phyloP scores from a whole-genome alignment of 805 yeast genomes.

The Suhomyces canberraensis region DNA sequence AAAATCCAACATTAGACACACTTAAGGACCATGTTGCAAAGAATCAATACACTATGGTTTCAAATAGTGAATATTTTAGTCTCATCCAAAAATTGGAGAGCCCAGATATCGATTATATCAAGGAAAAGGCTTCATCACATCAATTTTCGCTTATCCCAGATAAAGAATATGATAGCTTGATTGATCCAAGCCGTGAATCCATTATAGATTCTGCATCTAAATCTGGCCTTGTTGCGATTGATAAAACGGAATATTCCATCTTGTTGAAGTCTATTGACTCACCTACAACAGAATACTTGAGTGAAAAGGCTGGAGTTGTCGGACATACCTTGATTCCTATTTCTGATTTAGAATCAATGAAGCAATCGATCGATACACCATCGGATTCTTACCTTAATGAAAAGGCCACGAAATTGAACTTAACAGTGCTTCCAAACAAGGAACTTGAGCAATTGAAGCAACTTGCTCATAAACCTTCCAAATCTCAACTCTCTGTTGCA shows the following conservation, averaged over 20 bases:
- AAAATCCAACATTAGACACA: constrained; percentile 9
- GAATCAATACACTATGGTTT: background rate
- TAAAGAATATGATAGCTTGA: constrained; percentile 11
- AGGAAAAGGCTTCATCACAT: constrained; percentile 13
- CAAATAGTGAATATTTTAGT: constrained; percentile 2
- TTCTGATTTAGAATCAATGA: constrained; percentile 5
- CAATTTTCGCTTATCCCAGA: constrained; percentile 8
- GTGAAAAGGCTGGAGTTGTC: constrained; percentile 2
- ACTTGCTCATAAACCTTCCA: constrained; percentile 12
- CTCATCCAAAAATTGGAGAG: constrained; percentile 8
- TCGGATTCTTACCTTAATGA: constrained; percentile 9
- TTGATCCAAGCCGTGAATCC: constrained; percentile 7
- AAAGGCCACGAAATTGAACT: constrained; percentile 8
- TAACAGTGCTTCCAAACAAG: constrained; percentile 6
- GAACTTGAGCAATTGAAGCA: constrained; percentile 4
- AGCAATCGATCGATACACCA: constrained; percentile 6
- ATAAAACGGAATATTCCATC: constrained; percentile 9
- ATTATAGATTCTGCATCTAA: constrained; percentile 8
- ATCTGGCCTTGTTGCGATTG: constrained; percentile 13
- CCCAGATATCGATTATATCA: constrained; percentile 16
- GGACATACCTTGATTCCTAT: constrained; percentile 6
- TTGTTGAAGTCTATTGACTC: constrained; percentile 6
- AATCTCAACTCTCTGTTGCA: constrained; percentile 7
- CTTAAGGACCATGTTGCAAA: constrained; percentile 3
- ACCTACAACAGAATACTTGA: constrained; percentile 10